Conservation (phyloP, 176 grass and related monocot species). For the Eleusine indica region DNA sequence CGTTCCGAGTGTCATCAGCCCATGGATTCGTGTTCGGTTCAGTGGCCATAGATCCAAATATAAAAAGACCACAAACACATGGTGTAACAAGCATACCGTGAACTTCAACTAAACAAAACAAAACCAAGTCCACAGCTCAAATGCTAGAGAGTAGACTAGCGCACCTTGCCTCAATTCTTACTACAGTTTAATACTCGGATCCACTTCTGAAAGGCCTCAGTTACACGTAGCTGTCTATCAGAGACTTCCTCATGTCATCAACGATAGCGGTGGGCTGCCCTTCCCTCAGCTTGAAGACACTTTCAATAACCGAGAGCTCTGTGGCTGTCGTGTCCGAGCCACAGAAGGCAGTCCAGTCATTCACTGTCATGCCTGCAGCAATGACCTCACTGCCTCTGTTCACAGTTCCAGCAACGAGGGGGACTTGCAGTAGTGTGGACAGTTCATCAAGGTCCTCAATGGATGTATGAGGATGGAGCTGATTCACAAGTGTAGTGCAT, state of each 20-base stretch:
- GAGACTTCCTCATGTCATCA: conserved; percentile 89
- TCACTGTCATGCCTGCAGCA: conserved; percentile 90
- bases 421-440: conserved; percentile 95
- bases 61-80: no score
- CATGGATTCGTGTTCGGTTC: no score
- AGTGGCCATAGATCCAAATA: no score
- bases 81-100: no score
- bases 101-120: no score
- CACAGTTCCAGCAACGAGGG: conserved; percentile 89
- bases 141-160: no score
- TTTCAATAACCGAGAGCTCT: conserved; percentile 92
- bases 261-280: conserved; percentile 69
- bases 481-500: conserved; percentile 1
- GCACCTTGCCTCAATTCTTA: no score
- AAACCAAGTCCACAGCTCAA: no score
- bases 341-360: conserved; percentile 98
- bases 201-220: neutral
- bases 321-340: conserved; percentile 90
- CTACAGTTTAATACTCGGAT: no score
- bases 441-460: conserved; percentile 98
- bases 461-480: conserved; percentile 97
- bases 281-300: conserved; percentile 92
- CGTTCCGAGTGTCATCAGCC: no score
- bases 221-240: conserved; percentile 93
- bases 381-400: conserved; percentile 96